Evolutionary conservation across 495 filamentous ascomycete species (phyloP), one percentile per base, ranked within the genome.

Genomic region (Aspergillus leporis): DNA sequence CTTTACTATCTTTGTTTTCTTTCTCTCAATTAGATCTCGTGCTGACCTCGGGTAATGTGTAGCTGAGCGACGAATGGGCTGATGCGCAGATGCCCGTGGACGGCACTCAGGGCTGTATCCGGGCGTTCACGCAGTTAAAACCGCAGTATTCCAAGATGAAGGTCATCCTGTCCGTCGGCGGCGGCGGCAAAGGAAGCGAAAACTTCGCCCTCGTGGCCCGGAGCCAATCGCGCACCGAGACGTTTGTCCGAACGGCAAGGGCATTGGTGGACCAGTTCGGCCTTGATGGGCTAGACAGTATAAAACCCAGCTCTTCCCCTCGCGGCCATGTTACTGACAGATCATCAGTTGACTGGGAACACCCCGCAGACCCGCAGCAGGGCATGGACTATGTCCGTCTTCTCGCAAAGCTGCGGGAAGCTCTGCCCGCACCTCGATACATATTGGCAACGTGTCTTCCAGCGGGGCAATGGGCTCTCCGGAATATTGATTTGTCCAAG

Each of bases 51-150:
- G 30, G 52, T 21, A 55, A n/a, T 19, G 43, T 43, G 12, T 65
- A 97, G 92, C 75, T 94, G 62, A 91, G 87, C 66, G 92, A 96
- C 74, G 90, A 93, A 68, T 91, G 85, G 82, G 90, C 90, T 43
- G 92, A 96, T 75, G 80, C 84, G 12, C 82, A 90, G 71, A 90
- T 90, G 65, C 81, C 86, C 12, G 90, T 93, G 50, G 90, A 95
- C 66, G 90, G 90, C 40, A 80, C 84, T 4, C 79, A 87, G 51
- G 92, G 92, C 31, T 91, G 90, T 59, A 77, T 97, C 28, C 83
- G 87, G 19, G 88, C 92, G 9, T 85, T 96, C 66, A 85, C 71
- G 8, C 78, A 85, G 55, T 74, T 95, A 52, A 97, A 95, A 70
- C 78, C 82, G 61, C 83, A 84, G 63, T 85, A 94, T 66, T 81